Evolutionary conservation across 805 yeast species (phyloP).

Genomic region (Starmera amethionina): DNA sequence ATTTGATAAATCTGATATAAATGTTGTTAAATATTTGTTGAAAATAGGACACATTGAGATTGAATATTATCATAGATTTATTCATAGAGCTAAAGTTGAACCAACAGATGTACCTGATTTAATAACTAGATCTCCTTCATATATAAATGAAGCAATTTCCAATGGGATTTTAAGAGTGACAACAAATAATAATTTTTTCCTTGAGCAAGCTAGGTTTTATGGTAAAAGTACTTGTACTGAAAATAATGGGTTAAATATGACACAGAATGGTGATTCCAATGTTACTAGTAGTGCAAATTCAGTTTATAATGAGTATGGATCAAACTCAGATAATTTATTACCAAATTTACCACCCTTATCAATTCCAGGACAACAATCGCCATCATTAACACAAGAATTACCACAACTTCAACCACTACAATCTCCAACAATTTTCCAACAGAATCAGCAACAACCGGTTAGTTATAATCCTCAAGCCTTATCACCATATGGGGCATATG

Average conservation of each 20-base stretch:
- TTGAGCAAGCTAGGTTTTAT: background rate
- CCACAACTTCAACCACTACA: too few relatives aligned
- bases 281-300: too few relatives aligned
- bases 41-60: conserved; percentile 18
- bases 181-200: conserved; percentile 6
- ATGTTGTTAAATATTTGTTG: conserved; percentile 12
- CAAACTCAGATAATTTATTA: too few relatives aligned
- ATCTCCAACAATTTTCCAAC: too few relatives aligned
- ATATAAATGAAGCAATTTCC: conserved; percentile 15
- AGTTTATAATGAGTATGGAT: too few relatives aligned
- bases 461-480: too few relatives aligned
- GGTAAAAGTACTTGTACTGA: background rate
- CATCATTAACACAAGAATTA: too few relatives aligned
- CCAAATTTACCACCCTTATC: too few relatives aligned
- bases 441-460: too few relatives aligned
- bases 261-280: background rate
- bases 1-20: conserved; percentile 7
- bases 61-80: conserved; percentile 18
- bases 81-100: conserved; percentile 5
- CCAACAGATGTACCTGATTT: conserved; percentile 8
- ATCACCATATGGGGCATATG: too few relatives aligned
- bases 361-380: too few relatives aligned
- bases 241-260: background rate
- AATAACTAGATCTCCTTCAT: conserved; percentile 11
- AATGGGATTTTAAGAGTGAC: conserved; percentile 12